These are phyloP conservation scores for Rauvolfia tetraphylla DNA, from an alignment of 257 asterid genomes.

Conservation along the genomic window DNA sequence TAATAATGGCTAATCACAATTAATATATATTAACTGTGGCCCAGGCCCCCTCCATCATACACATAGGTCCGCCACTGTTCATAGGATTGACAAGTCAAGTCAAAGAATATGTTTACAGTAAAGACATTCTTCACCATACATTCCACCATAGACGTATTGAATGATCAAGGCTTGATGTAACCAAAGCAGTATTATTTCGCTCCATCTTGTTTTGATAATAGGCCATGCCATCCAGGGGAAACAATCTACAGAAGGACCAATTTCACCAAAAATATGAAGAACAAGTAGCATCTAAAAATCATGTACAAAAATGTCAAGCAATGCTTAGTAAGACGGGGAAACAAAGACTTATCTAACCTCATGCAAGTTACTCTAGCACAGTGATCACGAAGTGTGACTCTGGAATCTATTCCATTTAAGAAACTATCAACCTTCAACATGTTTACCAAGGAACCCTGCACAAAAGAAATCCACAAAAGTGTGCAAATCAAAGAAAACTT, in stretches of 20 bases:
- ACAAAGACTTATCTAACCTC: conserved; percentile 39
- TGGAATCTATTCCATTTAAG: conserved; percentile 24
- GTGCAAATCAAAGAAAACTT: neutral
- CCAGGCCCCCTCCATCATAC: too few relatives aligned
- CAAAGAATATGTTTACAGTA: neutral
- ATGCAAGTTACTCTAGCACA: conserved; percentile 65
- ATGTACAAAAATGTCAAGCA: neutral
- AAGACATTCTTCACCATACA: conserved; percentile 35
- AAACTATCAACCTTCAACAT: conserved; percentile 29
- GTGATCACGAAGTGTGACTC: conserved; percentile 41
- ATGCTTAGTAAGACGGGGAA: neutral
- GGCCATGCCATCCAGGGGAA: conserved; percentile 41
- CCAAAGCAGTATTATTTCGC: conserved; percentile 46
- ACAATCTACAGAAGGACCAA: conserved; percentile 45
- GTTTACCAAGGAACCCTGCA: conserved; percentile 53
- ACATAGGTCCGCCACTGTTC: too few relatives aligned
- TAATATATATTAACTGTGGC: too few relatives aligned
- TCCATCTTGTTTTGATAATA: conserved; percentile 30
- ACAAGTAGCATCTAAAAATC: neutral
- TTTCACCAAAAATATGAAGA: neutral
- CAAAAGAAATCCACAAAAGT: conserved; percentile 5
- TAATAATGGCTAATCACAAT: too few relatives aligned
- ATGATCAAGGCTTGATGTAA: conserved; percentile 78
- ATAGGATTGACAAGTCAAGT: neutral
- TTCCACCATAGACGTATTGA: conserved; percentile 69